These are phyloP conservation scores for Onygena corvina DNA, from an alignment of 2,329 filamentous ascomycete genomes.

Conservation along the genomic window DNA sequence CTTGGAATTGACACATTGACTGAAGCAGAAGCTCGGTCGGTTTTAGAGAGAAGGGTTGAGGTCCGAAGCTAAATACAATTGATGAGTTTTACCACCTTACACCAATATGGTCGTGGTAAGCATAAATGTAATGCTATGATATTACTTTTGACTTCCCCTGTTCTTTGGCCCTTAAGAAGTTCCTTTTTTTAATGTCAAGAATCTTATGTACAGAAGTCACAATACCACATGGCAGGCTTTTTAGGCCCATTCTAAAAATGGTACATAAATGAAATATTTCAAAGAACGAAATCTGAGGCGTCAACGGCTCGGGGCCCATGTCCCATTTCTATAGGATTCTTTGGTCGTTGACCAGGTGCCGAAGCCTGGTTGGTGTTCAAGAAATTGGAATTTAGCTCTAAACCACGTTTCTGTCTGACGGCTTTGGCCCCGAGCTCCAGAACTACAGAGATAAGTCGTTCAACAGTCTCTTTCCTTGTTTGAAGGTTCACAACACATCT, in stretches of 20 bases:
- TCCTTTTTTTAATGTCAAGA: not conserved
- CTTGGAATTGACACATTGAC: conserved; percentile 33
- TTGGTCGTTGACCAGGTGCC: conserved; percentile 11
- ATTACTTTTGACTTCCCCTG: too few relatives aligned
- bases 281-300: not conserved
- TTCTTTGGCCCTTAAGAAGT: too few relatives aligned
- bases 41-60: conserved; percentile 37
- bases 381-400: conserved; percentile 4
- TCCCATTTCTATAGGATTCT: conserved; percentile 24
- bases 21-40: conserved; percentile 36
- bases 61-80: conserved; percentile 28
- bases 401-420: conserved; percentile 17
- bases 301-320: conserved; percentile 20
- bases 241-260: not conserved
- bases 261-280: not conserved
- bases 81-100: too few relatives aligned
- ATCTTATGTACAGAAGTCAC: not conserved
- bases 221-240: not conserved
- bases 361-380: not conserved
- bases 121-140: too few relatives aligned
- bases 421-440: conserved; percentile 35
- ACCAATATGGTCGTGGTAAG: too few relatives aligned
- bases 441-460: conserved; percentile 50
- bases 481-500: conserved; percentile 55
- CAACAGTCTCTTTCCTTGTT: conserved; percentile 48